Evolutionary conservation across 2,329 filamentous ascomycete species (phyloP), one percentile per base, ranked within the genome.

Genomic region (Raffaelea albimanens): DNA sequence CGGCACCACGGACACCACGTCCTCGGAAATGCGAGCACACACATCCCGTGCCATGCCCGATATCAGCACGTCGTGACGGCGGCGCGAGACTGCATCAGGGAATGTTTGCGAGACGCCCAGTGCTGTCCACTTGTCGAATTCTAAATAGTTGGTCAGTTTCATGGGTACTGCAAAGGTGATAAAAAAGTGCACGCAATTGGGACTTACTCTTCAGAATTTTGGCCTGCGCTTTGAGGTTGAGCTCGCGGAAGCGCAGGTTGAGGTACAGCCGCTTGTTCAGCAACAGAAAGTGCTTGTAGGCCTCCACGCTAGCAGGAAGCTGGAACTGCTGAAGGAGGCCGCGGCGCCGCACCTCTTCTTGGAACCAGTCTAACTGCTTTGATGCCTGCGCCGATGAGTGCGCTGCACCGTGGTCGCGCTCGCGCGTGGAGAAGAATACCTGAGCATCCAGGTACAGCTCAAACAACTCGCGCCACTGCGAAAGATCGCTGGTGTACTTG

Each of bases 101-200:
- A 87, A 85, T 0, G 71, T 72, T 33, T 75, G 68, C 36, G 80
- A 80, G 1, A 83, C 80, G 22, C 83, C 80, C 19, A 94, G 70
- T 1, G 83, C 80, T 2, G 88, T 95, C 50, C 81, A 78, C 64
- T 95, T 95, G 65, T 93, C 86, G 60, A 95, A 95, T 66, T 91
- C 80, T 89, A 53, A 9, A n/a, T n/a, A 10, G 13, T 20, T 14
- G 11, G 29, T 34, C n/a, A 42, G 39, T 10, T 14, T 7, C 14
- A 20, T 18, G 2, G 5, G 22, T 14, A 10, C 0, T 10, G 9
- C 7, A 5, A n/a, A n/a, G 18, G 21, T 18, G 20, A 25, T 14
- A 11, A 19, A 21, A 21, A 29, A 48, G 20, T n/a, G n/a, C n/a
- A n/a, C n/a, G n/a, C n/a, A n/a, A n/a, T n/a, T n/a, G n/a, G n/a